These are phyloP conservation scores for Neostapfia colusana DNA, from an alignment of 176 grass and related monocot genomes.

Conservation along the genomic window DNA sequence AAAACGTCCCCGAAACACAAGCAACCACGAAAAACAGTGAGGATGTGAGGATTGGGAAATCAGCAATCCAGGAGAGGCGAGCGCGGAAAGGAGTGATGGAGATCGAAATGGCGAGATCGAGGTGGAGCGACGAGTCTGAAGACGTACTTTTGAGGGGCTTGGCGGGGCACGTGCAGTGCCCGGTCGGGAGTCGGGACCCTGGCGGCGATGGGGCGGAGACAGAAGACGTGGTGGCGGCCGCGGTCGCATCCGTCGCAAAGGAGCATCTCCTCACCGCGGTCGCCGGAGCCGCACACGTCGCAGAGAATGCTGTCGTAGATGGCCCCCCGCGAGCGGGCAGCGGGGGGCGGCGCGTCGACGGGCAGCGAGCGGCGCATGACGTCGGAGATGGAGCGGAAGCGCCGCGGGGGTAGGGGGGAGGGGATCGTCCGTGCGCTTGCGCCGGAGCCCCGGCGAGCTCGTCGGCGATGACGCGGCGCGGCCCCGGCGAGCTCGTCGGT, in stretches of 20 bases:
- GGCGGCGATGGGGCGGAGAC: slow-evolving; percentile 76
- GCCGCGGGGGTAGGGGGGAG: slow-evolving; percentile 47
- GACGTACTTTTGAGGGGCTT: slow-evolving; percentile 51
- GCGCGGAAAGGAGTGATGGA: background rate
- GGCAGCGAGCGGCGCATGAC: slow-evolving; percentile 58
- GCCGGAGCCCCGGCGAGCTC: slow-evolving; percentile 44
- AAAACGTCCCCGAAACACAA: slow-evolving; percentile 12
- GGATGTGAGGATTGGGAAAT: background rate
- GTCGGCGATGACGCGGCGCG: slow-evolving; percentile 22
- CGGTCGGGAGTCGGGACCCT: slow-evolving; percentile 74
- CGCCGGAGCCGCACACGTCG: slow-evolving; percentile 73
- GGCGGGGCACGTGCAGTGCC: slow-evolving; percentile 68
- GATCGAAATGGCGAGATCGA: slow-evolving; percentile 10
- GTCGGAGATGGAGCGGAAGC: slow-evolving; percentile 63
- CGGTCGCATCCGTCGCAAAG: slow-evolving; percentile 86
- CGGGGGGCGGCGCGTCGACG: slow-evolving; percentile 31
- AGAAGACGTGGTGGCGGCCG: slow-evolving; percentile 80
- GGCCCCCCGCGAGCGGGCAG: background rate
- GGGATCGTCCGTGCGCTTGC: slow-evolving; percentile 75
- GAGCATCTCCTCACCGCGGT: slow-evolving; percentile 71
- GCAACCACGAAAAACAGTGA: slow-evolving; percentile 2
- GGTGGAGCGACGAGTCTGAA: background rate
- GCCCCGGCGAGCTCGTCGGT: background rate
- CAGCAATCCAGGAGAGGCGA: background rate
- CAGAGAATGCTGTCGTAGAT: slow-evolving; percentile 49